Percentiles rank a stretch among this genome's conserved stretches.
These are phyloP conservation scores for Exophiala mesophila DNA, from an alignment of 2,329 filamentous ascomycete species.

Conservation along the genomic window DNA sequence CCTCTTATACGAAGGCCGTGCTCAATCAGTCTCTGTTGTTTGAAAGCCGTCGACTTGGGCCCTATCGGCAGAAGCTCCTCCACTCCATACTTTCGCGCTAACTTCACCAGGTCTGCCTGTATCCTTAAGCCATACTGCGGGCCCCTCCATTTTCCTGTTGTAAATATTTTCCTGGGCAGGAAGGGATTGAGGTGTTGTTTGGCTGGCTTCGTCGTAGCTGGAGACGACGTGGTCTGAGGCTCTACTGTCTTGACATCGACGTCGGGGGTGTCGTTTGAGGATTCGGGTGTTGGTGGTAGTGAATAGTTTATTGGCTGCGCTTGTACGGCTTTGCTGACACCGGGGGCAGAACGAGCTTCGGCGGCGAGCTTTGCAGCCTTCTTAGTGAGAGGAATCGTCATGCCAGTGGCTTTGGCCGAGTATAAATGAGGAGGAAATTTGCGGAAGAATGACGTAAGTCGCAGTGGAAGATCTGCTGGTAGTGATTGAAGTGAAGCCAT, in stretches of 20 bases:
- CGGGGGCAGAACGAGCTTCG: background rate
- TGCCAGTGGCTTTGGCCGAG: constrained; percentile 33
- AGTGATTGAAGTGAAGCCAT: background rate
- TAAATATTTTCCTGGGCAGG: constrained; percentile 68
- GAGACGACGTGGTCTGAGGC: constrained; percentile 26
- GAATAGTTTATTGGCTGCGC: constrained; percentile 9
- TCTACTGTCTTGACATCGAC: constrained; percentile 49
- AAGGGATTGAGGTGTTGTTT: constrained; percentile 69
- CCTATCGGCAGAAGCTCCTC: constrained; percentile 74
- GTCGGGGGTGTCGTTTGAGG: constrained; percentile 18
- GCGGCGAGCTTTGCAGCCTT: constrained; percentile 10
- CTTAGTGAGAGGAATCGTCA: constrained; percentile 24
- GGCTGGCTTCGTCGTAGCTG: constrained; percentile 33
- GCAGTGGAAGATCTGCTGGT: constrained; percentile 57
- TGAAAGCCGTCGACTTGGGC: constrained; percentile 65
- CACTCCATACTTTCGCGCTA: constrained; percentile 73
- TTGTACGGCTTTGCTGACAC: constrained; percentile 1
- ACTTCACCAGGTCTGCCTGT: constrained; percentile 85
- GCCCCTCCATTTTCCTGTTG: constrained; percentile 76
- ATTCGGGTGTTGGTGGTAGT: constrained; percentile 26
- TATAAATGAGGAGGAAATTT: constrained; percentile 70
- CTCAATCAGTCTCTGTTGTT: constrained; percentile 67
- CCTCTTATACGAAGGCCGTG: constrained; percentile 81
- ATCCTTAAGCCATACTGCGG: constrained; percentile 77
- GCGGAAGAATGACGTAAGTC: constrained; percentile 79